Evolutionary conservation across 106 monocot species (phyloP).

Genomic region (Vanilla planifolia): DNA sequence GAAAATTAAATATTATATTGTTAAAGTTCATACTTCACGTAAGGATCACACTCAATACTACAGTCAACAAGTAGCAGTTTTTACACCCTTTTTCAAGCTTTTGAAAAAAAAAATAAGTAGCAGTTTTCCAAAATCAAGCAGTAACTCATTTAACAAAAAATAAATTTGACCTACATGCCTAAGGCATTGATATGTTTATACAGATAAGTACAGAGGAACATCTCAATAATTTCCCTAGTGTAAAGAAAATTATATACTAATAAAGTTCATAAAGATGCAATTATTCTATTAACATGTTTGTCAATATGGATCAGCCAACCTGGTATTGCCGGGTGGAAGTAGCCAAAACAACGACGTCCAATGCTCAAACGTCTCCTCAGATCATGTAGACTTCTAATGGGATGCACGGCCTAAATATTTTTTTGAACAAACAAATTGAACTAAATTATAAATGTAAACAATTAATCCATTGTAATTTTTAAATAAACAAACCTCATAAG

Average conservation of each 20-base stretch:
- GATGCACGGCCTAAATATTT: slow-evolving; percentile 68
- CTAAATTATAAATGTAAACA: background rate
- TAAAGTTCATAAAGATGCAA: background rate
- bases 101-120: too few species aligned
- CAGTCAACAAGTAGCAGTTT: too few species aligned
- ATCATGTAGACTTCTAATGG: slow-evolving; percentile 76
- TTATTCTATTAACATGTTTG: background rate
- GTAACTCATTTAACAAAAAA: too few species aligned
- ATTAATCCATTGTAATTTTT: background rate
- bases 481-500: slow-evolving; percentile 48
- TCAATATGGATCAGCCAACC: slow-evolving; percentile 26
- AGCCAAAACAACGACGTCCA: slow-evolving; percentile 84
- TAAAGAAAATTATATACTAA: too few species aligned
- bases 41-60: too few species aligned
- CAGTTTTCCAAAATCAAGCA: too few species aligned
- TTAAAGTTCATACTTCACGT: too few species aligned
- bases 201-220: background rate
- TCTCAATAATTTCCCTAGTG: too few species aligned
- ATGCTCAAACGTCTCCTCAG: slow-evolving; percentile 72
- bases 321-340: slow-evolving; percentile 87
- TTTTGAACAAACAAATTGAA: slow-evolving; percentile 10
- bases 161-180: too few species aligned
- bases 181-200: background rate
- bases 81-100: too few species aligned
- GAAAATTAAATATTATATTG: too few species aligned